Conservation (phyloP, 1,139 yeast species). For the Wickerhamomyces sp. region DNA sequence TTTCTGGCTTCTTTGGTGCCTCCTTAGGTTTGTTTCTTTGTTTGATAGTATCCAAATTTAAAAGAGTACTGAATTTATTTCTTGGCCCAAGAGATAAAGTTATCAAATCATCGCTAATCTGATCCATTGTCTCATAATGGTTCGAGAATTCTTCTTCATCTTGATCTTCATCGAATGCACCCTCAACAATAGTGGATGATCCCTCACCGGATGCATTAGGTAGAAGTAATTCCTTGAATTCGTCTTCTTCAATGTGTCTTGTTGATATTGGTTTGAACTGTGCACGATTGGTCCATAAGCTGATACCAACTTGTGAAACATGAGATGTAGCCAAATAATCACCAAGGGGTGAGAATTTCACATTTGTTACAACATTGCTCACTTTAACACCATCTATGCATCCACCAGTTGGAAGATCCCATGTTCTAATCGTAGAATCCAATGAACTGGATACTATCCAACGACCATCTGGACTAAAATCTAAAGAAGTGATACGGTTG, state of each 20-base stretch:
- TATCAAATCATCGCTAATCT: slow-evolving; percentile 56
- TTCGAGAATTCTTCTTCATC: slow-evolving; percentile 25
- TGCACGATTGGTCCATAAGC: slow-evolving; percentile 88
- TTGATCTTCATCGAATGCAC: slow-evolving; percentile 54
- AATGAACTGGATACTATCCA: slow-evolving; percentile 86
- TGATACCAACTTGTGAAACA: slow-evolving; percentile 84
- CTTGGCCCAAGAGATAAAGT: slow-evolving; percentile 79
- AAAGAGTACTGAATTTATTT: slow-evolving; percentile 69
- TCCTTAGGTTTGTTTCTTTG: slow-evolving; percentile 87
- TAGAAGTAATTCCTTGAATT: slow-evolving; percentile 53
- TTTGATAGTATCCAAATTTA: slow-evolving; percentile 79
- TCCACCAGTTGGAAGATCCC: slow-evolving; percentile 98
- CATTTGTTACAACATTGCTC: slow-evolving; percentile 72
- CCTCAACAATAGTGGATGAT: slow-evolving; percentile 70
- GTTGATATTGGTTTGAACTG: slow-evolving; percentile 72
- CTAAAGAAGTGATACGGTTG: slow-evolving; percentile 83
- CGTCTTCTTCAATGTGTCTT: slow-evolving; percentile 71
- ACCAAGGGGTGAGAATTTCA: slow-evolving; percentile 83
- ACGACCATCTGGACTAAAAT: slow-evolving; percentile 92
- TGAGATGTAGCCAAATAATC: slow-evolving; percentile 93
- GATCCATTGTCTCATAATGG: slow-evolving; percentile 56
- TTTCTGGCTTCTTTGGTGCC: slow-evolving; percentile 81
- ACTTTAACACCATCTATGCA: slow-evolving; percentile 90
- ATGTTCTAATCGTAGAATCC: slow-evolving; percentile 87
- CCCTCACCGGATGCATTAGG: slow-evolving; percentile 88